Conservation (phyloP, 2,329 filamentous ascomycete genomes). For the Alternaria arbusti region DNA sequence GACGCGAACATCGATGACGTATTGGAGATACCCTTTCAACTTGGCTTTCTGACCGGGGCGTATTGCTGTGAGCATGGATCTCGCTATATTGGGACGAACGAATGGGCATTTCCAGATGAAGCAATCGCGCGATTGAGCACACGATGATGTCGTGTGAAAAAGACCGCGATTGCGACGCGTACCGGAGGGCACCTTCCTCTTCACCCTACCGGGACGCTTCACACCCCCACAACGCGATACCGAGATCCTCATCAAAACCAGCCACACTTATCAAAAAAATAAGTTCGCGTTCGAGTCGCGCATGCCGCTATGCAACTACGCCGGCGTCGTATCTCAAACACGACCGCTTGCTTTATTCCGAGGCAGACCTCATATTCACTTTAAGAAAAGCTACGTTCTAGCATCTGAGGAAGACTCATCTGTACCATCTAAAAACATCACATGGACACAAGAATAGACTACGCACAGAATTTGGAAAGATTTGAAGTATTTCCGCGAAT, state of each 20-base stretch:
- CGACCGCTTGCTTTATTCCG: fast-evolving
- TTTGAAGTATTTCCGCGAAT: neutral
- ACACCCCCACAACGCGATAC: neutral
- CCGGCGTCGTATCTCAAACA: neutral
- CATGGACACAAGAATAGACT: neutral
- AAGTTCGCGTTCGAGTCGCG: neutral
- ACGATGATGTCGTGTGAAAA: neutral
- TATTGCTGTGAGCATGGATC: neutral
- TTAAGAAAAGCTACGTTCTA: neutral
- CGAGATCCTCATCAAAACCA: neutral
- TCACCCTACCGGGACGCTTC: neutral
- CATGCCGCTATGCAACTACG: neutral
- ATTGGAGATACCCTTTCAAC: too few species aligned
- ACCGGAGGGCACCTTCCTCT: neutral
- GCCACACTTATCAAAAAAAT: too few species aligned
- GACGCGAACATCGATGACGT: neutral
- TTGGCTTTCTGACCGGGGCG: neutral
- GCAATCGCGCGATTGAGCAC: neutral
- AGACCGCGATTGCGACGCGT: neutral
- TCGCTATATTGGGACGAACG: neutral
- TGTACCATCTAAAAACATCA: fast-evolving
- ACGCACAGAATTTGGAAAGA: neutral
- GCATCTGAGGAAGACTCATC: neutral
- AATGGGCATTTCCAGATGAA: too few species aligned
- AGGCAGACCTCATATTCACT: fast-evolving